Base-by-base conservation (phyloP, 306 rosid species). In the Purshia tridentata region DNA sequence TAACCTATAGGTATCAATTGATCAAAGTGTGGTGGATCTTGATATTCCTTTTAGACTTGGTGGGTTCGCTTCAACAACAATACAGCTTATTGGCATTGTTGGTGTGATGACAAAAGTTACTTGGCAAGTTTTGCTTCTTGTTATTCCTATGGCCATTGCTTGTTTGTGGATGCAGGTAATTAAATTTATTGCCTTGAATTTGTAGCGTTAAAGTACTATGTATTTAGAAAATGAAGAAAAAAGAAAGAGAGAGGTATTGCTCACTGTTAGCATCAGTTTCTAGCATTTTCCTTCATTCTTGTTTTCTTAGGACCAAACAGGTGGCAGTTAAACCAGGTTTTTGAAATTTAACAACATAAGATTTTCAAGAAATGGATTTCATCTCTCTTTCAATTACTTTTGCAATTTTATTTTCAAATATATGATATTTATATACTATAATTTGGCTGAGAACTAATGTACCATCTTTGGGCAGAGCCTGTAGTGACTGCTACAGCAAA, bases 111-210 rank as follows among this genome's bases (percentile, higher is more conserved):
- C 93, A 19, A 74, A 64, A 68, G 98, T 93, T 79, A 93, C 98
- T 53, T 93, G 98, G 96, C 98, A 93, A 85, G 82, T 93, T 78
- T 86, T 91, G 84, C 88, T 91, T 87, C 91, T 93, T 40, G 93
- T 91, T 72, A 59, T 93, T 74, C 98, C 98, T 44, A 89, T 91
- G 97, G 93, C 96, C 45, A 70, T 90, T 70, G 93, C 94, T 87
- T 95, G 99, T 83, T 79, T 95, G 83, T 95, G 99, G 99, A 95
- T 95, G 98, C 99, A 95, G 97, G 99, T 94, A 84, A 69, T 65
- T 72, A 72, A 53, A 18, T 37, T 65, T 18, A 8, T 67, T 53
- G 29, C 35, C 63, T 23, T 18, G 42, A 64, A 5, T 20, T 65
- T 42, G 73, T 60, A 58, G 55, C 60, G 37, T 71, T 23, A 50